A percentile compares a stretch with the other conserved stretches of the same genome.
Evolutionary conservation across 192 early-diverging fungal species (phyloP).

Genomic region (Dispira parvispora): DNA sequence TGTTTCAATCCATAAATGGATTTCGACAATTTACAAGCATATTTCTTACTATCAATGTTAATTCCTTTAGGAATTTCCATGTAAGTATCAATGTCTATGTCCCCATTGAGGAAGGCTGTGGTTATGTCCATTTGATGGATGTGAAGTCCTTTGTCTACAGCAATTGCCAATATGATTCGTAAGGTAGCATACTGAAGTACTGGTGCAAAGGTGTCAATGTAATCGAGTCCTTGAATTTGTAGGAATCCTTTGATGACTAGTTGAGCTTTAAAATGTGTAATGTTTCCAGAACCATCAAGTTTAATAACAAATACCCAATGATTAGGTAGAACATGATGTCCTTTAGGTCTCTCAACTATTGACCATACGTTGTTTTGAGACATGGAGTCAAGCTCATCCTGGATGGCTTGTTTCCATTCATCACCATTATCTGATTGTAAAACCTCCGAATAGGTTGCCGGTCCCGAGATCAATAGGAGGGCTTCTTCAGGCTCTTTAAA

Average conservation of each 20-base stretch:
- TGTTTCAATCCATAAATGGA: slow-evolving; percentile 10
- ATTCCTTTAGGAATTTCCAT: slow-evolving; percentile 2
- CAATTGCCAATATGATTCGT: slow-evolving; percentile 11
- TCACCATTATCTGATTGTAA: neutral
- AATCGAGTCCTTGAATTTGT: slow-evolving; percentile 14
- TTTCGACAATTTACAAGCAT: neutral
- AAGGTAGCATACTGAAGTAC: slow-evolving; percentile 16
- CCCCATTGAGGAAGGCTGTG: slow-evolving; percentile 12
- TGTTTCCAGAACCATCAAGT: too few relatives aligned
- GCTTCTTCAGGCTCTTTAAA: neutral
- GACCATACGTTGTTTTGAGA: slow-evolving; percentile 5
- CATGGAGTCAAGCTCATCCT: neutral
- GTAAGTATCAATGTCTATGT: slow-evolving; percentile 9
- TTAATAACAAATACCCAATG: too few relatives aligned
- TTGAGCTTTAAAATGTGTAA: slow-evolving; percentile 6
- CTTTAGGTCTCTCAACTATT: neutral
- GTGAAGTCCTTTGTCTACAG: slow-evolving; percentile 8
- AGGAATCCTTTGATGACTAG: slow-evolving; percentile 15
- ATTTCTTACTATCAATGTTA: neutral
- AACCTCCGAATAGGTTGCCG: neutral
- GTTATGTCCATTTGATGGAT: slow-evolving; percentile 15
- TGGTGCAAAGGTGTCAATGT: slow-evolving; percentile 16
- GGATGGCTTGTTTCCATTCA: neutral
- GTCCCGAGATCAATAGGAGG: neutral
- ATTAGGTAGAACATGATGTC: neutral